Evolutionary conservation across 805 yeast genomes (phyloP), one percentile per base, ranked within the genome.

Genomic region (Ogataea henricii): DNA sequence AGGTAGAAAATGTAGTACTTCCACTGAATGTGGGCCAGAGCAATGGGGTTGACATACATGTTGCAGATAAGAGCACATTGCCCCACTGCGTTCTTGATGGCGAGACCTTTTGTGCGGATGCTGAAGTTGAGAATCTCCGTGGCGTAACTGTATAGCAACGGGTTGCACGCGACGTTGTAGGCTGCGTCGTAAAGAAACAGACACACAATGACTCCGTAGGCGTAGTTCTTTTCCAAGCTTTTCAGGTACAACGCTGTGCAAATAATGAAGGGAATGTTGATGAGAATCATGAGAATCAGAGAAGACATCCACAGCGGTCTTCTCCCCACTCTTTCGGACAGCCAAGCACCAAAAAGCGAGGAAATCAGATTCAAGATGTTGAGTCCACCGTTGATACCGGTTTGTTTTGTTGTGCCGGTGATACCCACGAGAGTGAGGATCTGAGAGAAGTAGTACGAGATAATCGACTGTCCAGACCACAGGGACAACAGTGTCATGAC

Each of bases 361-460:
- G 64, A 52, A 45, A 63, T 64, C 47, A 71, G 71, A 66, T 77
- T 75, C 59, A 68, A 76, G 48, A 73, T 63, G 72, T 69, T 71
- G 51, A 77, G 69, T 48, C 73, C 72, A 48, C 77, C 81, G 58
- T 78, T 78, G 57, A 77, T 73, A 42, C 71, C 60, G 45, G 77
- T 67, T 62, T 78, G 79, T 45, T 64, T 59, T 22, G 59, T 60
- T 25, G 70, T 64, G 13, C 67, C 67, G 39, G 78, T 77, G 54
- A 78, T 74, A 50, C 83, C 83, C 59, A 79, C 75, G 21, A 80
- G 73, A 50, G 63, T 57, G 53, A 79, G 69, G 16, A 79, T 82
- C 74, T 3, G 55, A 44, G 6, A 66, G 44, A 73, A 58, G 60
- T 73, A 73, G 66, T 72, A 73, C 4, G 76, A 67, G 16, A 73